Conservation (phyloP, 371 early-diverging fungal genomes). For the Paraphysoderma sedebokerense region DNA sequence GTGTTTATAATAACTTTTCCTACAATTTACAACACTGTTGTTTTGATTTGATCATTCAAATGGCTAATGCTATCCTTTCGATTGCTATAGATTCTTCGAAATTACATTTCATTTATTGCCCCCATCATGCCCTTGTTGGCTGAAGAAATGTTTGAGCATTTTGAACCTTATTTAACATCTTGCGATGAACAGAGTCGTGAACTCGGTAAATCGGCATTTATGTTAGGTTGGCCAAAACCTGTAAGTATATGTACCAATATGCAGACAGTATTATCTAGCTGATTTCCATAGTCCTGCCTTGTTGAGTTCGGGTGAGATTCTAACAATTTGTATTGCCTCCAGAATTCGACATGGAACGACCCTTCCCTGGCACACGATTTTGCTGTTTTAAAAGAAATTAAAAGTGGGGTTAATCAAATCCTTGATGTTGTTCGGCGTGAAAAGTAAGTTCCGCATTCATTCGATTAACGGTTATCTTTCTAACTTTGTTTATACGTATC, state of each 20-base stretch:
- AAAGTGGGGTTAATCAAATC: slow-evolving; percentile 38
- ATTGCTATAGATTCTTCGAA: slow-evolving; percentile 25
- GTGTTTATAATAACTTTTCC: not conserved
- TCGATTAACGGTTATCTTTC: slow-evolving; percentile 8
- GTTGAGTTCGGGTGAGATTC: not conserved
- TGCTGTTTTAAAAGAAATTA: slow-evolving; percentile 30
- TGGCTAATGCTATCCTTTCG: not conserved
- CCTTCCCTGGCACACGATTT: slow-evolving; percentile 29
- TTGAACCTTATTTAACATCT: too few species aligned
- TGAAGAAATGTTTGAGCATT: slow-evolving; percentile 59
- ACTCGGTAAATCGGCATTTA: slow-evolving; percentile 28
- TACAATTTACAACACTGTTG: not conserved
- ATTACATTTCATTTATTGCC: slow-evolving; percentile 39
- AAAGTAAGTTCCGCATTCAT: slow-evolving; percentile 16
- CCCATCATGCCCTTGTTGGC: slow-evolving; percentile 58
- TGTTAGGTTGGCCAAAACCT: slow-evolving; percentile 27
- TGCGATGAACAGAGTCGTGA: too few species aligned
- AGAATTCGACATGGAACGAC: slow-evolving; percentile 32
- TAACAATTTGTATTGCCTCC: not conserved
- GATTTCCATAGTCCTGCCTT: not conserved
- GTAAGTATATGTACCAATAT: slow-evolving; percentile 16
- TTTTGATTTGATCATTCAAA: not conserved
- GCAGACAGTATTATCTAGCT: not conserved
- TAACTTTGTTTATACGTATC: not conserved
- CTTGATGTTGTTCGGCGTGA: slow-evolving; percentile 47